phyloP scores from a whole-genome alignment of 768 basidiomycete species.

The Suillus lakei region DNA sequence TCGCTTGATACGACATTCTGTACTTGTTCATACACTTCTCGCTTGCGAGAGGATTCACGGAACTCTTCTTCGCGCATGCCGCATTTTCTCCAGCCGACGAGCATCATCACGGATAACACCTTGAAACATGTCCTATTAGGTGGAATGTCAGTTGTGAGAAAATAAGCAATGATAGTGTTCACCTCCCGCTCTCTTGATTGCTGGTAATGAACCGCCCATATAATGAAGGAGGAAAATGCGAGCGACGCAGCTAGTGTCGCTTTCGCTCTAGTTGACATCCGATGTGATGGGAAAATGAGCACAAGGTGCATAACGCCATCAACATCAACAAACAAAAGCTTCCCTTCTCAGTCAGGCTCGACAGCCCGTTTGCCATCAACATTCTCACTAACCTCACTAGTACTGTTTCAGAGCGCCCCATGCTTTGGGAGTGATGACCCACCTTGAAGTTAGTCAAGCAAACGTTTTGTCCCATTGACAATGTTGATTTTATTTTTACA shows the following conservation, averaged over 20 bases:
- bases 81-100: slow-evolving; percentile 73
- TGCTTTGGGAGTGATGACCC: slow-evolving; percentile 41
- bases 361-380: slow-evolving; percentile 9
- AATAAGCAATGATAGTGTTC: slow-evolving; percentile 18
- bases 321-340: slow-evolving; percentile 47
- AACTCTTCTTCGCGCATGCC: slow-evolving; percentile 65
- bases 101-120: slow-evolving; percentile 91
- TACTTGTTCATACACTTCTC: slow-evolving; percentile 66
- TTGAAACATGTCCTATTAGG: slow-evolving; percentile 80
- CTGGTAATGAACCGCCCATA: slow-evolving; percentile 91
- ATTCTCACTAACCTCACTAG: slow-evolving; percentile 10
- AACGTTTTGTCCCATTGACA: background rate
- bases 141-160: slow-evolving; percentile 5
- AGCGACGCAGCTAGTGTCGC: slow-evolving; percentile 73
- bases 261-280: slow-evolving; percentile 74
- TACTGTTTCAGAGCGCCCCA: slow-evolving; percentile 18
- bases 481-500: slow-evolving; percentile 15
- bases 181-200: slow-evolving; percentile 87
- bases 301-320: slow-evolving; percentile 17
- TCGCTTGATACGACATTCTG: slow-evolving; percentile 37
- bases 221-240: slow-evolving; percentile 64
- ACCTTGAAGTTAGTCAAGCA: slow-evolving; percentile 42
- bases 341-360: slow-evolving; percentile 12
- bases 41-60: slow-evolving; percentile 63
- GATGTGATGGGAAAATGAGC: slow-evolving; percentile 6